Base-by-base conservation (phyloP, 805 yeast genomes). In the Tetrapisispora fleetii region DNA sequence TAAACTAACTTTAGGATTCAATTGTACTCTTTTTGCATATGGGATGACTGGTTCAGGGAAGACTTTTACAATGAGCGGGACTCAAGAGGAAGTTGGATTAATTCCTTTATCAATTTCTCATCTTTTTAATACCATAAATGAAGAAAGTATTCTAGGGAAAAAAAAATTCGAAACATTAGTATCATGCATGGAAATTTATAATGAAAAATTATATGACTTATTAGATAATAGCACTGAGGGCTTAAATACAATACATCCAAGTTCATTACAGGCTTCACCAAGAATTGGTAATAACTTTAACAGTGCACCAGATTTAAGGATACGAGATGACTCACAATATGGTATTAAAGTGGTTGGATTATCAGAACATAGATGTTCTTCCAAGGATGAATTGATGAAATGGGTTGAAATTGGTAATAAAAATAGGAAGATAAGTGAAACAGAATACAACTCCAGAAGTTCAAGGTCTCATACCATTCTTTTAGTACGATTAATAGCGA, bases 11-110 rank as follows among this genome's bases (percentile, higher is more conserved):
- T 81, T 80, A 16, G 96, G 96, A 0, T 90, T 69, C 64, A 88
- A 88, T 59, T 90, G 90, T 16, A 89, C 96, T 0, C 79, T 90
- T 0, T 88, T 91, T 63, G 97, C 98, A 0, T 88, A 88, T 59
- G 96, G 96, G 35, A 85, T 85, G 88, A 88, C 96, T 0, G 96
- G 96, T 0, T 83, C 95, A 1, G 96, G 96, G 11, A 88, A 88
- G 64, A 88, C 96, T 0, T 81, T 77, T 60, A 78, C 95, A 2
- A 88, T 88, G 95, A 82, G 81, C 53, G 96, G 95, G 30, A 70
- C 73, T 27, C 71, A 65, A 2, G 52, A 55, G 5, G 82, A 80
- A 52, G 80, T 82, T 0, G 95, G 96, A 4, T 72, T 88, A 44
- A 83, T 89, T 40, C 80, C 83, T 37, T 68, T 80, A 37, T 81